Evolutionary conservation across 192 early-diverging fungal species (phyloP).

Genomic region (Podila horticola): DNA sequence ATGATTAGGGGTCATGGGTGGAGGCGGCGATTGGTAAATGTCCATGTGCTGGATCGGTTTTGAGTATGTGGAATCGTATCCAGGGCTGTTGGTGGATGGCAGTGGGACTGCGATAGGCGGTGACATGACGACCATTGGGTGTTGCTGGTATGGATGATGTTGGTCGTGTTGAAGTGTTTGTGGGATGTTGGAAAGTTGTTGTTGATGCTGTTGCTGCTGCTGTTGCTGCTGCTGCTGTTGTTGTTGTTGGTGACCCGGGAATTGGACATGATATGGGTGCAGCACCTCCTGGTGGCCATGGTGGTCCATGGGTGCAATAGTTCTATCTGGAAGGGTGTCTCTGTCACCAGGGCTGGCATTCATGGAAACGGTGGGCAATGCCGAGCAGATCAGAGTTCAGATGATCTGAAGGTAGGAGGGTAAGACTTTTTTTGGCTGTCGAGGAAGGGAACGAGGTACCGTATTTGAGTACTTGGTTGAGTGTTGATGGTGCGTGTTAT

Average conservation of each 20-base stretch:
- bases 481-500: too few species aligned
- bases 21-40: slow-evolving; percentile 1
- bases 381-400: too few species aligned
- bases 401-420: background rate
- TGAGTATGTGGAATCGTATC: background rate
- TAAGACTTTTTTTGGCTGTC: background rate
- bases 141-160: background rate
- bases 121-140: slow-evolving; percentile 3
- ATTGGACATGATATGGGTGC: too few species aligned
- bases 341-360: background rate
- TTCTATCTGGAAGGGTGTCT: background rate
- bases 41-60: background rate
- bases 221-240: background rate
- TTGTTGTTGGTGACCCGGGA: background rate
- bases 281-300: background rate
- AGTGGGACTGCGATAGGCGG: background rate
- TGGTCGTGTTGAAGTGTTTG: background rate
- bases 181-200: too few species aligned
- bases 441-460: too few species aligned
- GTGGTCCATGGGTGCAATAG: background rate
- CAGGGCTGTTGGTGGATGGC: background rate
- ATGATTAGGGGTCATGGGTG: background rate
- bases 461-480: too few species aligned
- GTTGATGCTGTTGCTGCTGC: background rate
- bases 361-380: background rate